Base-by-base conservation (phyloP, 495 filamentous ascomycete species). In the Cetradonia linearis region DNA sequence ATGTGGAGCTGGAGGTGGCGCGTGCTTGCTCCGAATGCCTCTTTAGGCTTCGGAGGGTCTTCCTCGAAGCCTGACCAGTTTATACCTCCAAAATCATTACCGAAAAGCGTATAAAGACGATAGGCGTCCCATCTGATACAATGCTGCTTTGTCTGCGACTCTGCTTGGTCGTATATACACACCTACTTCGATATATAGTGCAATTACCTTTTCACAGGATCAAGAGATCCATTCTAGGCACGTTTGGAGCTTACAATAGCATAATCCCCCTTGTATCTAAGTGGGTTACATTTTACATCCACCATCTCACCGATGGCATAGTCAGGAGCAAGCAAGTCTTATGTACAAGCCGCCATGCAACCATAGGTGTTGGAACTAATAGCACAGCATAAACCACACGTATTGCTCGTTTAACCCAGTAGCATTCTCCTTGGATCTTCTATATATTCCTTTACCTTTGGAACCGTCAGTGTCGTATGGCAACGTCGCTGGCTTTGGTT, bases 391-490 rank as follows among this genome's bases (percentile, higher is more conserved):
- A n/a, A 52, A 18, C 25, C 11, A 16, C 4, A 2, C 23, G 18
- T 9, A 5, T 13, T 36, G n/a, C 14, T 44, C 6, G 7, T 33
- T 70, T 73, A 81, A 38, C 75, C 79, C 34, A 96, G 73, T 13
- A 98, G 79, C 93, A 98, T 96, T 66, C 85, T 85, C 40, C 89
- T 77, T 10, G 93, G 93, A 70, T 98, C 94, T 76, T 98, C 93
- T 67, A 98, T 97, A 72, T 91, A 97, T 70, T 97, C 88, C 80
- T 96, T 95, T 68, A 96, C 71, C 78, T 81, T 47, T 8, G 50
- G 16, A 64, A 23, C 44, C 31, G 50, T 57, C 70, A 54, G 69
- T 69, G 54, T n/a, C 13, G 20, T 31, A 30, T 61, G 14, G 27
- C 0, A 20, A 40, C 5, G 4, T 31, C 2, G 42, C 33, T 30